These are phyloP conservation scores for Fusarium incarnatum DNA, from an alignment of 2,329 filamentous ascomycete species.

Conservation along the genomic window DNA sequence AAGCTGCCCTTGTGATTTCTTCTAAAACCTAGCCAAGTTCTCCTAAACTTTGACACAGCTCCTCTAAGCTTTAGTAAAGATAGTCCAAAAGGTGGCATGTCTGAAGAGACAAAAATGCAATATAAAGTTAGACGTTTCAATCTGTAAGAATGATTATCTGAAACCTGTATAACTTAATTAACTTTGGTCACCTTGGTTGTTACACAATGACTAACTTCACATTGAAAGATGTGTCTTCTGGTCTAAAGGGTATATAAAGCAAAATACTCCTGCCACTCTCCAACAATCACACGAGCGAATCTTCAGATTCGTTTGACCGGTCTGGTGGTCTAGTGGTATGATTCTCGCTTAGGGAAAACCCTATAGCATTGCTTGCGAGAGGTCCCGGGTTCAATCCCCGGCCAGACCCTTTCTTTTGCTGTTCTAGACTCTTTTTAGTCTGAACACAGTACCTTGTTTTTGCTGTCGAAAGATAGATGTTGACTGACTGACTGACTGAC, in stretches of 20 bases:
- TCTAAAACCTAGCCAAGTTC: background rate
- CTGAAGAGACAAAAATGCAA: background rate
- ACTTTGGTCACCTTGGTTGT: background rate
- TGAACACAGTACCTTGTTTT: background rate
- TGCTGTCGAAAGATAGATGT: background rate
- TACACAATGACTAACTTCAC: background rate
- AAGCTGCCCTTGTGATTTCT: background rate
- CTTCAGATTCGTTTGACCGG: background rate
- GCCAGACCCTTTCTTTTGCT: slow-evolving; percentile 54
- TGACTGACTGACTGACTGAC: no score
- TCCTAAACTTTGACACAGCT: background rate
- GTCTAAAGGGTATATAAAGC: accelerated
- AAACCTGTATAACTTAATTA: background rate
- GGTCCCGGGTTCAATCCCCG: slow-evolving; percentile 61
- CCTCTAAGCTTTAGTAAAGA: background rate
- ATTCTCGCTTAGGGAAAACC: slow-evolving; percentile 36
- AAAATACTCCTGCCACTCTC: accelerated
- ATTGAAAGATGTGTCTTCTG: background rate
- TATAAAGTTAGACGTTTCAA: background rate
- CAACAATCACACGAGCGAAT: slow-evolving; percentile 5
- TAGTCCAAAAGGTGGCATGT: background rate
- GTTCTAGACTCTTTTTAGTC: background rate
- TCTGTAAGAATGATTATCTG: background rate
- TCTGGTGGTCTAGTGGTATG: slow-evolving; percentile 41
- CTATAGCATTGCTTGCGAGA: slow-evolving; percentile 55